Percentiles rank a stretch among this genome's conserved stretches.
Evolutionary conservation across 1,284 basidiomycete genomes (phyloP).

Genomic region (Cryptococcus sp.): DNA sequence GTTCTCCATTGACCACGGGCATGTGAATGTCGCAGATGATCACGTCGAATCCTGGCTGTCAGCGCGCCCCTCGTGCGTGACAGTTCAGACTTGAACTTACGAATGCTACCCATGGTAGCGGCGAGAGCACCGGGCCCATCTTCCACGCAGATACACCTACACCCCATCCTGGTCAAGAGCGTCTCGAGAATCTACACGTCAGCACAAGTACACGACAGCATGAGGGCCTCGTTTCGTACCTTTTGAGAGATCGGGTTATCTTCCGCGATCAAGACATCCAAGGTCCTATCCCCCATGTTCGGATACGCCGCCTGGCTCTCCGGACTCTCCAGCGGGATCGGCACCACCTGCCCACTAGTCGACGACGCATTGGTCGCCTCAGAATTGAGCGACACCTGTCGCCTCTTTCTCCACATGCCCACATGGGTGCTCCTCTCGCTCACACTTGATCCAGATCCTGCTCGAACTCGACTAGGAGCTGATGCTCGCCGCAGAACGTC

Average conservation of each 20-base stretch:
- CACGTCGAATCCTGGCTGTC: constrained; percentile 47
- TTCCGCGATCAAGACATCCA: constrained; percentile 90
- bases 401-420: constrained; percentile 27
- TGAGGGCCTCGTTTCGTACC: constrained; percentile 15
- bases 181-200: constrained; percentile 72
- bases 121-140: constrained; percentile 96
- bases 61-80: constrained; percentile 1
- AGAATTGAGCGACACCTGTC: constrained; percentile 14
- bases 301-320: constrained; percentile 5
- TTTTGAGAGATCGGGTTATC: constrained; percentile 96
- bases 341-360: background rate
- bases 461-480: constrained; percentile 78
- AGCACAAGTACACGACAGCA: background rate
- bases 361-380: background rate
- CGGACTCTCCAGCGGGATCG: constrained; percentile 17
- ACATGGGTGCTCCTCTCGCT: constrained; percentile 52
- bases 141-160: constrained; percentile 85
- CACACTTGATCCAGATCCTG: constrained; percentile 60
- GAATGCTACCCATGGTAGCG: constrained; percentile 92
- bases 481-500: constrained; percentile 72
- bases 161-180: constrained; percentile 82
- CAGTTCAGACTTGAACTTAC: constrained; percentile 58
- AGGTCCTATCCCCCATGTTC: constrained; percentile 57
- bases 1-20: constrained; percentile 44
- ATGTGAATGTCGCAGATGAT: constrained; percentile 50